Evolutionary conservation across 2,329 filamentous ascomycete species (phyloP), one percentile per base, ranked within the genome.

Genomic region (Aspergillus transmontanensis): DNA sequence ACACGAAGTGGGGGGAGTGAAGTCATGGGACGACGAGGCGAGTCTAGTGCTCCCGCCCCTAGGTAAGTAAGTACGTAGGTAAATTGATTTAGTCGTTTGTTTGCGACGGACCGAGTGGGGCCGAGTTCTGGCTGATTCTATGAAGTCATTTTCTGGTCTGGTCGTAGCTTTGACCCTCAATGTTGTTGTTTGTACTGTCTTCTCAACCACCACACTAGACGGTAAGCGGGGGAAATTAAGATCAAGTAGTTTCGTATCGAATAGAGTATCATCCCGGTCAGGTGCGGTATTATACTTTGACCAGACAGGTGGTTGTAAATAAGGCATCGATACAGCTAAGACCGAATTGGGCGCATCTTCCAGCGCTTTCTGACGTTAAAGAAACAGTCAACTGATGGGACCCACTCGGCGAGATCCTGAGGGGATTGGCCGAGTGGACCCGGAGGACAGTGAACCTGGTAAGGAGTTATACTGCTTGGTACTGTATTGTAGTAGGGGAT

Each of bases 381-480:
- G 26, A 51, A 23, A 23, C n/a, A 55, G 21, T 55, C 32, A 39
- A 39, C 51, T 55, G 51, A 55, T 39, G 51, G 34, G 51, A 26
- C 34, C 51, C 51, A 55, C 51, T 55, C 11, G 30, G 2, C 4
- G 23, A 26, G 21, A 28, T 26, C 12, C 34, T 10, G 39, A 5
- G 3, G 12, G 51, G 32, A 55, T 55, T 55, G 51, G 51, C 21
- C 32, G n/a, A 53, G 16, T 32, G 48, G 23, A 26, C 28, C 32
- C 50, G 32, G 32, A 55, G 51, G 16, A 54, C 30, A n/a, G 51
- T 55, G 51, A 55, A 26, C 51, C 51, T 55, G 51, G 51, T 55
- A 26, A 41, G 39, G 19, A 55, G 51, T 16, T 34, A 36, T 54
- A n/a, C 21, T n/a, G 26, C 32, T 28, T 28, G 26, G 32, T 34